A percentile compares a stretch with the other conserved stretches of the same genome.
Evolutionary conservation across 306 rosid genomes (phyloP).

Genomic region (Astragalus membranaceus): DNA sequence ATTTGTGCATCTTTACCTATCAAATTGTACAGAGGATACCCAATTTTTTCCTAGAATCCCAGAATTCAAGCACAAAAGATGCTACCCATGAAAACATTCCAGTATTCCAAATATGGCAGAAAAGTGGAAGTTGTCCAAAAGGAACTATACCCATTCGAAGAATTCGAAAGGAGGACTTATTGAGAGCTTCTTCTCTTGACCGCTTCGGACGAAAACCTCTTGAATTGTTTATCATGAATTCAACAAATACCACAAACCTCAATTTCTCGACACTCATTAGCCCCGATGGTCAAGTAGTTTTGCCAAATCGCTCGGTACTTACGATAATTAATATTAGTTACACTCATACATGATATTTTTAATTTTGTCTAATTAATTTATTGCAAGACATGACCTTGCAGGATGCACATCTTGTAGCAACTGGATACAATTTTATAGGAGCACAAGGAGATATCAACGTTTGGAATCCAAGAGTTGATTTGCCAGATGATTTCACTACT

Average conservation of each 20-base stretch:
- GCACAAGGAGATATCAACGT: slow-evolving; percentile 49
- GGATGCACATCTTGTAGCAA: slow-evolving; percentile 28
- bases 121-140: slow-evolving; percentile 58
- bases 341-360: neutral
- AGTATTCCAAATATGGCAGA: slow-evolving; percentile 53
- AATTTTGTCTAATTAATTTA: neutral
- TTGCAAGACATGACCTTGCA: neutral
- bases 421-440: slow-evolving; percentile 42
- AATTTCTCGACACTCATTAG: neutral
- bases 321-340: neutral
- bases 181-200: slow-evolving; percentile 34
- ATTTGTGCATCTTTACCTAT: neutral
- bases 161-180: slow-evolving; percentile 31
- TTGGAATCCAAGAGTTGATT: slow-evolving; percentile 51
- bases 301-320: slow-evolving; percentile 36
- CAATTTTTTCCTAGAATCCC: neutral
- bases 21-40: slow-evolving; percentile 39
- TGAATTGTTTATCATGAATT: neutral
- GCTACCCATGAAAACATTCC: neutral
- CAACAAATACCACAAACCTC: neutral
- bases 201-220: slow-evolving; percentile 43
- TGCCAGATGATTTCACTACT: slow-evolving; percentile 48
- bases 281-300: neutral
- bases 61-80: neutral
- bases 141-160: slow-evolving; percentile 65